Evolutionary conservation across 2,329 filamentous ascomycete species (phyloP), one percentile per base, ranked within the genome.

Genomic region (Botrytis fragariae): DNA sequence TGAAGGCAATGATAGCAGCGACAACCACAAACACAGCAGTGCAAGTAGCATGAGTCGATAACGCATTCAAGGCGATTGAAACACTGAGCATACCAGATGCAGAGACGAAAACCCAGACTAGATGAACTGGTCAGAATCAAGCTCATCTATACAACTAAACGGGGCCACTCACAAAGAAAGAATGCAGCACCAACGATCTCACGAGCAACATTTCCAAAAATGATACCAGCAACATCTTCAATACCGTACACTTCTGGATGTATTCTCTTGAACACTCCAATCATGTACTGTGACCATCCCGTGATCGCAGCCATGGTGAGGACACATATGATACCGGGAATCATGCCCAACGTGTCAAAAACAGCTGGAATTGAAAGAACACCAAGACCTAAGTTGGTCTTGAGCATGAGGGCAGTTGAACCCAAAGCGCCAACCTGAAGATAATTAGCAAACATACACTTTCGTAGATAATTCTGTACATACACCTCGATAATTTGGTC

Each of bases 11-110:
- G 2, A 85, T 77, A 0, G 87, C 86, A 0, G 87, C 86, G 6
- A 90, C 79, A 39, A 89, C 83, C 14, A 84, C 84, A 80, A 85
- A 91, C 82, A 84, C 88, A 25, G 88, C 87, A 0, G 88, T 90
- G 77, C 89, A 91, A 5, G 86, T 82, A 5, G 85, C 86, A 76
- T 91, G 88, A 44, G 83, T 82, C 0, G 87, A 89, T 2, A 91
- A 82, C 0, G 88, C 87, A 76, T 91, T 91, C 0, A 90, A 84
- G 0, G 60, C 70, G n/a, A 72, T 72, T 9, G 70, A 72, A 29
- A 72, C 61, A 54, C 71, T 60, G 32, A 72, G 54, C 48, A 72
- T 72, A 4, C 71, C 71, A 32, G 71, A 72, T 48, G 59, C 69
- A 22, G 37, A 87, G 76, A 32, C 88, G 42, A 71, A 65, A 35